Evolutionary conservation across 164 flowering plant genomes (phyloP).

Genomic region (Vitis cinerea): DNA sequence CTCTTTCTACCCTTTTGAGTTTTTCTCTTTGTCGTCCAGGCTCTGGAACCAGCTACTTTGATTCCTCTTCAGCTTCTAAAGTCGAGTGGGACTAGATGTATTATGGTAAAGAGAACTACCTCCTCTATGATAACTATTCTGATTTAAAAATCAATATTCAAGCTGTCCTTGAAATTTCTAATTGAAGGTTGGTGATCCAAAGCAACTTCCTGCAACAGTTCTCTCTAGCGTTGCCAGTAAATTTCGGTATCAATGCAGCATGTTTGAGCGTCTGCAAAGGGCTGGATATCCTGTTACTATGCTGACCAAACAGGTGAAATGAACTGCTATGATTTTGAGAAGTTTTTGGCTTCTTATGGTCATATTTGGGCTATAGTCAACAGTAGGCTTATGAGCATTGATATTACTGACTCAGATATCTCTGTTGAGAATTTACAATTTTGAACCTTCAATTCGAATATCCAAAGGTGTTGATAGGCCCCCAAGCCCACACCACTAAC

Average conservation of each 20-base stretch:
- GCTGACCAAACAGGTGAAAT: conserved; percentile 82
- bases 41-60: conserved; percentile 94
- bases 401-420: no score
- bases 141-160: conserved; percentile 12
- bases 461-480: no score
- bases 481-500: no score
- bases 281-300: conserved; percentile 86
- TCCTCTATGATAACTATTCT: neutral
- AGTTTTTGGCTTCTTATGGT: no score
- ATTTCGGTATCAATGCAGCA: conserved; percentile 84
- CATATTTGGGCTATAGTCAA: no score
- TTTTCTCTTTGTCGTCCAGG: conserved; percentile 42
- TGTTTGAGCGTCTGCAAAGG: conserved; percentile 96
- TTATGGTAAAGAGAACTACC: conserved; percentile 57
- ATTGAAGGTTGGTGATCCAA: conserved; percentile 95
- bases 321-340: neutral
- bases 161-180: conserved; percentile 10
- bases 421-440: no score
- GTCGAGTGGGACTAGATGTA: conserved; percentile 72
- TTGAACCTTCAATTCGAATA: no score
- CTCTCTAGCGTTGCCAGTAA: conserved; percentile 88
- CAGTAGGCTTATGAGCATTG: no score
- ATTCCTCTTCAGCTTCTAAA: conserved; percentile 94
- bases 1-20: neutral
- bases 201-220: conserved; percentile 99